Base-by-base conservation (phyloP, 768 basidiomycete species). In the Gloeophyllum trabeum region DNA sequence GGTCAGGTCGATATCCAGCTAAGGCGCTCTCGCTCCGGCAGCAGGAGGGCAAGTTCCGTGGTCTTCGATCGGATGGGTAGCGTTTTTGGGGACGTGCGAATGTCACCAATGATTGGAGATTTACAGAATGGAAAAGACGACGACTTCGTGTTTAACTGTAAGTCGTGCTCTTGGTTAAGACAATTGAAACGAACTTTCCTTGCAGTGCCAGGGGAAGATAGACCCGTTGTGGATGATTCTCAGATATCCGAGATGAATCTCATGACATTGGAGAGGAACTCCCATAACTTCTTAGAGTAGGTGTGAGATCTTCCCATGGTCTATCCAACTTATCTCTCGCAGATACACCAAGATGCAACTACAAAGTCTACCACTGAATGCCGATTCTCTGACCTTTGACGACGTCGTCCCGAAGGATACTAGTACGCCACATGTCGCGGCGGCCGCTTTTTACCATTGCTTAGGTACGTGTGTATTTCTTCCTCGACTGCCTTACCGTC, bases 361-460 rank as follows among this genome's bases (percentile, higher is more conserved):
- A 39, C 73, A 70, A 46, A 71, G 77, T 1, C 67, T 80, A 41
- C 70, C 80, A 20, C 61, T 59, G 37, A 57, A 65, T 5, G 56
- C 62, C 13, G 60, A 64, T 13, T 58, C 62, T 43, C 61, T 89
- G 24, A 66, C 61, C 6, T 86, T 89, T 53, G 75, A 81, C 44
- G 68, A 66, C 24, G 67, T 90, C 24, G 81, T 77, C 6, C 85
- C 84, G 6, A 70, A 62, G 47, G 54, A 60, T 35, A 74, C 80
- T 1, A 86, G 80, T 50, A 84, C 81, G 3, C 69, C 74, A 6
- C 84, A 79, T 53, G 81, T 90, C 26, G 88, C 84, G 6, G 79
- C 87, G 6, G 75, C 82, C 13, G 88, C 78, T 3, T 80, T 91
- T 56, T 87, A 91, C 57, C 85, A 91, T 49, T 88, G 86, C 55